Base-by-base conservation (phyloP, 768 basidiomycete species). In the Erythrobasidium yunnanense region DNA sequence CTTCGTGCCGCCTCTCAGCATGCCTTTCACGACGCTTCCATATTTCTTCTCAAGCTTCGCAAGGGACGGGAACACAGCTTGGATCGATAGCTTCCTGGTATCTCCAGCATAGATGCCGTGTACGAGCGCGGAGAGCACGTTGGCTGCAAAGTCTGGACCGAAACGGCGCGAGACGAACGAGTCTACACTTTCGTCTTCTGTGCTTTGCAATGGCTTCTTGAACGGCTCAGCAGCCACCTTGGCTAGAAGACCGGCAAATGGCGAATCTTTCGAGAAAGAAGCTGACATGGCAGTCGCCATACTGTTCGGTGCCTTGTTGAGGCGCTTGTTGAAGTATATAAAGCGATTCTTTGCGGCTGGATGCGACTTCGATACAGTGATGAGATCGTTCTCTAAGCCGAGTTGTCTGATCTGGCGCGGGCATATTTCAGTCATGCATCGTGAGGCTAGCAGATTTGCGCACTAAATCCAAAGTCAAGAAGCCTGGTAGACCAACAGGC, bases 31-130 rank as follows among this genome's bases (percentile, higher is more conserved):
- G 35, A 93, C 78, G 52, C 86, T 86, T 0, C 90, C 90, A 17
- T 78, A 73, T 1, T 87, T 85, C 22, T 79, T 75, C 55, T 84
- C 88, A 0, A 84, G 80, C 0, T 85, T 81, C 81, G 83, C 87
- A 57, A 95, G 70, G 1, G 79, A 77, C 0, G 88, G 86, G 72
- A 95, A 89, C 1, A 88, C 83, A 1, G 89, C 81, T 2, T 85
- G 82, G 1, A 90, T 79, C 66, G 87, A 88, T 18, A 97, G 76
- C 42, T 78, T 71, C 1, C 87, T 78, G 1, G 90, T 82, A 71
- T 93, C 90, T 0, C 89, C 83, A 1, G 90, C 90, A 74, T 96
- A 96, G 62, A 97, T 87, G 0, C 93, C 93, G 72, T 95, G 92
- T 0, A 90, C 83, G 66, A 95, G 78, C 0, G 92, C 86, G 33